Base-by-base conservation (phyloP, 352 stramenopile species). In the Lagenidium giganteum region DNA sequence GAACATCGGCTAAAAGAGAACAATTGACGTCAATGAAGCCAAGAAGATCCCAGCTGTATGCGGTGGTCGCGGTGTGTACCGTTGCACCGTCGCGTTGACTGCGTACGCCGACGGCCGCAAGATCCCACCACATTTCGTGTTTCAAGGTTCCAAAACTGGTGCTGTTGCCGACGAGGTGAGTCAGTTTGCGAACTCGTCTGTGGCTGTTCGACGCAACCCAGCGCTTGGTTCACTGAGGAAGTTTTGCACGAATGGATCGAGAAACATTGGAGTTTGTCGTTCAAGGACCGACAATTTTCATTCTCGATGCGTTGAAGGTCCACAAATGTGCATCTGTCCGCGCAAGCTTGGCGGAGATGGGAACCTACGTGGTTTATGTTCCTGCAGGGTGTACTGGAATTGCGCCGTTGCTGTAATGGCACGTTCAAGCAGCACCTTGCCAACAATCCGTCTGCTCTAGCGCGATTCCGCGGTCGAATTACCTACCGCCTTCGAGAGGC, bases 181-280 rank as follows among this genome's bases (percentile, higher is more conserved):
- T 9, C 16, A 11, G 4, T 56, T 21, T 34, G 29, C 39, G 38
- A 50, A n/a, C 8, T 4, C 12, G 32, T 20, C 1, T 17, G 25
- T 17, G 49, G 35, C 4, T 38, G 43, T 31, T 41, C 42, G 3
- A 37, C 48, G 2, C 43, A 58, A 23, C n/a, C 25, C n/a, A 59
- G 50, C 16, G 18, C 51, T 12, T 57, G 42, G 35, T 51, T 51
- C 32, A 24, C 34, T 35, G 42, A 53, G 26, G 22, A 26, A 6
- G 37, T 59, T 4, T 46, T 59, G 51, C 36, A 49, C 6, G 51
- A 59, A 13, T 53, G 37, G 43, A 42, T 59, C 8, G 28, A 59
- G 2, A 31, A 44, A 11, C 22, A 27, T 8, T 59, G 51, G 51
- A 21, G 24, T 26, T 43, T 27, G 31, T 35, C 1, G 39, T 39